Conservation (phyloP, 1,284 basidiomycete species). For the Kalmanozyma brasiliensis region DNA sequence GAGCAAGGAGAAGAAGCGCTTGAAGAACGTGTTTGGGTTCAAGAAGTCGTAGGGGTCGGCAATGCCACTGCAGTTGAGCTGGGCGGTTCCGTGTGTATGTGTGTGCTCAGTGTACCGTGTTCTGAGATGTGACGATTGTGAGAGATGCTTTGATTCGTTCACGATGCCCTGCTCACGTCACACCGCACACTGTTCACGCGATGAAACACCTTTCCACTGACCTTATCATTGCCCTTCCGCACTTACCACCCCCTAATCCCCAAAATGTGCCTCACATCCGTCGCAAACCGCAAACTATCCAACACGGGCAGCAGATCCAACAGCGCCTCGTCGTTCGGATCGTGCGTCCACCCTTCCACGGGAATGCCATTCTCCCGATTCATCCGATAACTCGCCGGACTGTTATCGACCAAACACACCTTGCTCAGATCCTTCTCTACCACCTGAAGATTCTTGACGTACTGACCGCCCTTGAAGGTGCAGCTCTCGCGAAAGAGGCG, state of each 20-base stretch:
- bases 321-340: slow-evolving; percentile 94
- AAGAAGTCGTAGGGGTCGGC: slow-evolving; percentile 34
- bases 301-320: slow-evolving; percentile 94
- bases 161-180: too few species aligned
- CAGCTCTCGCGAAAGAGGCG: slow-evolving; percentile 96
- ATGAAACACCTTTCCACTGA: too few species aligned
- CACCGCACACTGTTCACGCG: too few species aligned
- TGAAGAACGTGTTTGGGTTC: slow-evolving; percentile 53
- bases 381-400: slow-evolving; percentile 88
- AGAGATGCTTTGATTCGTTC: too few species aligned
- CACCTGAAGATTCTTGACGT: slow-evolving; percentile 89
- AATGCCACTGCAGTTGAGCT: too few species aligned
- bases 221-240: not conserved
- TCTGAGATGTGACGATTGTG: too few species aligned
- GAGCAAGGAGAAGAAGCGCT: slow-evolving; percentile 48
- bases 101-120: too few species aligned
- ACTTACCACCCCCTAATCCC: slow-evolving; percentile 73
- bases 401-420: slow-evolving; percentile 96
- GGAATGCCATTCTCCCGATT: slow-evolving; percentile 98
- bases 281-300: slow-evolving; percentile 93
- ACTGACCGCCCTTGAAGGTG: slow-evolving; percentile 89
- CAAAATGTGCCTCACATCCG: slow-evolving; percentile 90
- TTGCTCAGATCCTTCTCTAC: slow-evolving; percentile 88
- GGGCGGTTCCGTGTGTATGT: too few species aligned
- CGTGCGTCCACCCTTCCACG: slow-evolving; percentile 98